Evolutionary conservation across 2,329 filamentous ascomycete species (phyloP), one percentile per base, ranked within the genome.

Genomic region (Hymenoscyphus occultus): DNA sequence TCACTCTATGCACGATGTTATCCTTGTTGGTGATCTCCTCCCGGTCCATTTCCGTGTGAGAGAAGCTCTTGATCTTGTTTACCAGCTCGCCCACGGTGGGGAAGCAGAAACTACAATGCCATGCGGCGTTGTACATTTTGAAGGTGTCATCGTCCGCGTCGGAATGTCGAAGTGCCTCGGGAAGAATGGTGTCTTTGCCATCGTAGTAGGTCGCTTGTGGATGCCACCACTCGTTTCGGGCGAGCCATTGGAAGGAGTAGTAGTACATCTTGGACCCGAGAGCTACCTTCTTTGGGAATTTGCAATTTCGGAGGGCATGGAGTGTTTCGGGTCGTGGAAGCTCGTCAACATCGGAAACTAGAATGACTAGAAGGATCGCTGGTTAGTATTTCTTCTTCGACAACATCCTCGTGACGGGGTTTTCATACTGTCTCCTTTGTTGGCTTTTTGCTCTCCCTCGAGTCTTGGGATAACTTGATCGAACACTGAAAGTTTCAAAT

Each of bases 101-200:
- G 65, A 80, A 79, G 70, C 80, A 81, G 40, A 73, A 76, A 22
- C 75, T 78, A 71, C 80, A 82, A 65, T 81, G 79, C 80, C 80
- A 82, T 3, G 74, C 78, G 1, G 78, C 77, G 63, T 79, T 74
- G 61, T 70, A 75, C 13, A 80, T 89, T 86, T 77, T 89, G 86
- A 70, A 81, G 74, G 67, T 82, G 79, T 35, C 35, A 3, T 51
- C 1, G 3, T 10, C 45, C 9, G n/a, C 45, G 4, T 28, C 22
- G 9, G 45, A 22, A 3, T 4, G 10, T 12, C 45, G 45, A 3
- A 51, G 45, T 12, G 5, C 7, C 9, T 51, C 45, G 19, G 45
- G 45, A 1, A 22, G 45, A 19, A 51, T 12, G 2, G 45, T 51
- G 10, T 51, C 45, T 22, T 22, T n/a, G n/a, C 45, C 45, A 2